Evolutionary conservation across 306 rosid species (phyloP), one percentile per base, ranked within the genome.

Genomic region (Pyrus communis): DNA sequence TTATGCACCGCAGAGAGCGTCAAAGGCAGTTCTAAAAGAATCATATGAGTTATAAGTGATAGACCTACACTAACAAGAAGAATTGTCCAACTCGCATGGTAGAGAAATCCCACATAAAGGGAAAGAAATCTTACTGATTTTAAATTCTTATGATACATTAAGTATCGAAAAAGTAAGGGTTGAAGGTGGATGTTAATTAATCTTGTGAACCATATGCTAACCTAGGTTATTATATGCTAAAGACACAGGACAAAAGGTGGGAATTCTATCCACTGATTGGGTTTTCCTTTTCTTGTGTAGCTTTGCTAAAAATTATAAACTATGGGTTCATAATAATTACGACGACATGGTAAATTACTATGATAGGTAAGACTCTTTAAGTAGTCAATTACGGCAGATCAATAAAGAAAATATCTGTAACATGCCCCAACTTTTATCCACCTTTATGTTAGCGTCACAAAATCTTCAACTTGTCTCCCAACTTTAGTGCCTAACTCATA

Each of bases 391-490:
- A 73, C 49, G 76, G 38, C 66, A 55, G 66, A 55, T 14, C 51
- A 35, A 72, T 72, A 71, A 35, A 55, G 52, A 72, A 35, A 8
- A 72, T 19, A 31, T 52, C n/a, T 27, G 11, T 8, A 28, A 27
- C 45, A 35, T 78, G 82, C 75, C 79, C 67, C 68, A 79, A 85
- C 84, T 70, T 84, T 82, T 81, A 87, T 89, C 91, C 74, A 84
- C 82, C 85, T 87, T 78, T 84, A 78, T 84, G 86, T 79, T 75
- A 77, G 35, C 77, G 58, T 71, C 77, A 80, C 82, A 83, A 85
- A 86, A 85, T 86, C 89, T 80, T 83, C 79, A 80, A 46, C 79
- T 80, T 84, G 86, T 88, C 90, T 84, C 85, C 54, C 80, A 75
- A 69, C 89, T 89, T 90, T 88, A 80, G 64, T 84, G 78, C 71